Conservation (phyloP, 257 asterid species). For the Catharanthus roseus region DNA sequence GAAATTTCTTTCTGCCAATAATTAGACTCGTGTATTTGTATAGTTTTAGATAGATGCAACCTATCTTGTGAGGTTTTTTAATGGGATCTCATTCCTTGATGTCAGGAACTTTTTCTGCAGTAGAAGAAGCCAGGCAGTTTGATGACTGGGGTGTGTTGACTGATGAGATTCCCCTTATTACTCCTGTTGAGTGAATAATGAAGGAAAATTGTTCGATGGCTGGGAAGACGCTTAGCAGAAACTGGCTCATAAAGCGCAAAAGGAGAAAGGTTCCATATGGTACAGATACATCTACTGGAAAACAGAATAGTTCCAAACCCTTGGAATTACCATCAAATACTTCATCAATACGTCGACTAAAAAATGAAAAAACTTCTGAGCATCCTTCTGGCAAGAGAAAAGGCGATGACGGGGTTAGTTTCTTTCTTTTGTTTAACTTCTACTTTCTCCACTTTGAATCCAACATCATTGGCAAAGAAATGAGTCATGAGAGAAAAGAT, state of each 20-base stretch:
- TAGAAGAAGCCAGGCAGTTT: slow-evolving; percentile 7
- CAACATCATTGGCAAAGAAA: background rate
- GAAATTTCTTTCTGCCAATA: background rate
- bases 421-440: slow-evolving; percentile 11
- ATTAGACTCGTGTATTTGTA: too few relatives aligned
- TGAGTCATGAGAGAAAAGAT: background rate
- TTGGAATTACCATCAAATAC: slow-evolving; percentile 35
- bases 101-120: background rate
- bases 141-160: slow-evolving; percentile 1
- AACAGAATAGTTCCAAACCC: slow-evolving; percentile 34
- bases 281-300: slow-evolving; percentile 34
- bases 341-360: slow-evolving; percentile 30
- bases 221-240: slow-evolving; percentile 45
- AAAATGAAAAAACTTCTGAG: slow-evolving; percentile 32
- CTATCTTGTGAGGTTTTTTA: background rate
- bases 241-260: slow-evolving; percentile 74
- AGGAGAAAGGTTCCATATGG: slow-evolving; percentile 56
- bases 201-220: slow-evolving; percentile 45
- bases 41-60: too few relatives aligned
- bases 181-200: slow-evolving; percentile 38
- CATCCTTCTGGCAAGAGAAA: slow-evolving; percentile 52
- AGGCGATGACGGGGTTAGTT: slow-evolving; percentile 83
- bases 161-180: background rate
- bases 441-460: background rate
- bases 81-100: too few relatives aligned